phyloP scores from a whole-genome alignment of 1,139 yeast genomes.

The Blastobotrys proliferans region DNA sequence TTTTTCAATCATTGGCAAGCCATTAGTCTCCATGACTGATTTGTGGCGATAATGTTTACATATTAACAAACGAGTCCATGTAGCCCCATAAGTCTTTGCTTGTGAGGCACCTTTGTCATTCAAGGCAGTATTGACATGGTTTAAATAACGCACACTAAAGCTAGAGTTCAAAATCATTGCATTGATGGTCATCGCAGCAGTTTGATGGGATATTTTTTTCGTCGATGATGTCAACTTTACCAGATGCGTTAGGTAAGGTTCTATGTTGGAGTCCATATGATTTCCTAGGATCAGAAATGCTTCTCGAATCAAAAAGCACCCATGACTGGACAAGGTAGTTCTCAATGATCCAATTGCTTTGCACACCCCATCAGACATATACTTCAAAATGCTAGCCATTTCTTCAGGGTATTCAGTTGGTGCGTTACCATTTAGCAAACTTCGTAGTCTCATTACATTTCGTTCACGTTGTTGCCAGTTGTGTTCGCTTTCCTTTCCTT shows the following conservation, averaged over 20 bases:
- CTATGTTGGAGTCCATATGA: slow-evolving; percentile 53
- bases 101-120: slow-evolving; percentile 60
- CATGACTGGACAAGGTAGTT: slow-evolving; percentile 74
- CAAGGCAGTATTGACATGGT: slow-evolving; percentile 49
- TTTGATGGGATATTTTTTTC: slow-evolving; percentile 71
- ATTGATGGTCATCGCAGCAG: slow-evolving; percentile 66
- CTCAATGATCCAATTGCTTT: slow-evolving; percentile 72
- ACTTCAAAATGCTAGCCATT: slow-evolving; percentile 43
- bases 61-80: slow-evolving; percentile 65
- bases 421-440: slow-evolving; percentile 57
- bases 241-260: slow-evolving; percentile 53
- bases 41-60: slow-evolving; percentile 42
- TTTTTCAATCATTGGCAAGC: slow-evolving; percentile 48
- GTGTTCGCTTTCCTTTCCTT: slow-evolving; percentile 81
- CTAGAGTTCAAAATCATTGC: slow-evolving; percentile 56
- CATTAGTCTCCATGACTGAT: slow-evolving; percentile 36
- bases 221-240: slow-evolving; percentile 67
- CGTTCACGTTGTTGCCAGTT: slow-evolving; percentile 81
- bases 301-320: slow-evolving; percentile 79
- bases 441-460: slow-evolving; percentile 52
- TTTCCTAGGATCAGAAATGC: slow-evolving; percentile 48
- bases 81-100: slow-evolving; percentile 66
- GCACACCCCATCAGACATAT: slow-evolving; percentile 55
- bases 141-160: slow-evolving; percentile 50
- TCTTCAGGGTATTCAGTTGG: slow-evolving; percentile 41